A percentile compares a stretch with the other conserved stretches of the same genome.
phyloP scores from a whole-genome alignment of 108 stramenopile species.

The Nitzschia sp. region DNA sequence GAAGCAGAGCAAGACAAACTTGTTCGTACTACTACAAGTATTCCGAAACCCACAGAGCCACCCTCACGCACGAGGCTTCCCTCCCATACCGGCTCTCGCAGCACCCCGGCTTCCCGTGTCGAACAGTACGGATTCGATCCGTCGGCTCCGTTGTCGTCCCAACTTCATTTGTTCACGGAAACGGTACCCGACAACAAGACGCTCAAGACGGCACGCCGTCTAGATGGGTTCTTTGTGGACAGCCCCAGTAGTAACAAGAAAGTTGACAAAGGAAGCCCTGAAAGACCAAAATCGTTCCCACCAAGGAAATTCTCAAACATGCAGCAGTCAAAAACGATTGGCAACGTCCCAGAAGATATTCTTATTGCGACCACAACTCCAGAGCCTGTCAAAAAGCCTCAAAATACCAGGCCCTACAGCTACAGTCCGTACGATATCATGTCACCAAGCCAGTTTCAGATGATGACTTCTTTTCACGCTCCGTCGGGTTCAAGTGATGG shows the following conservation, averaged over 20 bases:
- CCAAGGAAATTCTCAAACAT: too few species aligned
- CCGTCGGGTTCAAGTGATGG: background rate
- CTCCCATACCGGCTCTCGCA: background rate
- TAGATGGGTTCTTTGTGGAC: too few species aligned
- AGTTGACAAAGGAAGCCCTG: too few species aligned
- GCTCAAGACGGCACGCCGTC: too few species aligned
- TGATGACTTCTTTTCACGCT: background rate
- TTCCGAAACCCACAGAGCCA: background rate
- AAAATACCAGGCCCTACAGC: too few species aligned
- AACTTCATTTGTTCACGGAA: slow-evolving; percentile 2
- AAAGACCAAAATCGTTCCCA: too few species aligned
- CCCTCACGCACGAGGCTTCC: background rate
- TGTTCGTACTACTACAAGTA: background rate
- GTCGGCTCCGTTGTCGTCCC: slow-evolving; percentile 14
- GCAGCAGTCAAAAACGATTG: too few species aligned
- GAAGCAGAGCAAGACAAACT: background rate
- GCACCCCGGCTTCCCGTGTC: background rate
- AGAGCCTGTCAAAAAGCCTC: background rate
- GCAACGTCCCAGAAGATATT: too few species aligned
- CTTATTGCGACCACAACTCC: background rate
- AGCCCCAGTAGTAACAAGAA: too few species aligned
- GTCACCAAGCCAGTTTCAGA: background rate
- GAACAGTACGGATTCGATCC: slow-evolving; percentile 22
- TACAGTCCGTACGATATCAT: background rate
- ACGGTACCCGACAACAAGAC: too few species aligned